Evolutionary conservation across 2,329 filamentous ascomycete species (phyloP), one percentile per base, ranked within the genome.

Genomic region (Cryphonectria japonica): DNA sequence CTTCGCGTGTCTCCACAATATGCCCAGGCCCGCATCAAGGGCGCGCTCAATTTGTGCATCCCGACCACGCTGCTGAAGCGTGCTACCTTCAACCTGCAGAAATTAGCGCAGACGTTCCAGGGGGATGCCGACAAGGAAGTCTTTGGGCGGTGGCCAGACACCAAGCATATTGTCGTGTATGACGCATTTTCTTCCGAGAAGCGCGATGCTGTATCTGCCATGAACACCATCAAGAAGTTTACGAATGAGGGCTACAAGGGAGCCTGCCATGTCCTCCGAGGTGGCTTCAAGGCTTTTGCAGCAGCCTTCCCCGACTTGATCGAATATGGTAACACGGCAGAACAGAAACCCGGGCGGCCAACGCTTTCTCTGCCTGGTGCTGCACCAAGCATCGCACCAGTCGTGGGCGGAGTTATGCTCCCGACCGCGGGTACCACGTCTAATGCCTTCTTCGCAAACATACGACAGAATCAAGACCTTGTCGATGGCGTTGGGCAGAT

Each of bases 211-310:
- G 83, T 88, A 1, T 89, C 92, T 6, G 92, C 94, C 37, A 84
- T 93, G 75, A 97, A 97, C 79, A 97, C 96, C 73, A 87, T 98
- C 34, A 97, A 95, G 80, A 99, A 99, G 78, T 99, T 99, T 76
- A 89, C 89, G 0, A 91, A 87, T 68, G 95, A 97, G 80, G 93
- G 93, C 0, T 98, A 93, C 85, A 82, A 84, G 1, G 95, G 95
- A 16, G 85, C 87, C 3, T 88, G 90, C 0, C 91, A 89, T 77
- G 91, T 98, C 68, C 83, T 99, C 37, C 89, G 90, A 71, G 94
- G 95, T 57, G 96, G 96, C 0, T 97, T 97, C 78, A 85, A 87
- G 32, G 88, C 89, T 1, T 96, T 98, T 76, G 86, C 90, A 1
- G 83, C 86, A 37, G 85, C 85, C 13, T 94, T 89, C 75, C 89